Percentiles rank a stretch among this genome's conserved stretches.
Evolutionary conservation across 768 basidiomycete species (phyloP).

Genomic region (Collybia sp.): DNA sequence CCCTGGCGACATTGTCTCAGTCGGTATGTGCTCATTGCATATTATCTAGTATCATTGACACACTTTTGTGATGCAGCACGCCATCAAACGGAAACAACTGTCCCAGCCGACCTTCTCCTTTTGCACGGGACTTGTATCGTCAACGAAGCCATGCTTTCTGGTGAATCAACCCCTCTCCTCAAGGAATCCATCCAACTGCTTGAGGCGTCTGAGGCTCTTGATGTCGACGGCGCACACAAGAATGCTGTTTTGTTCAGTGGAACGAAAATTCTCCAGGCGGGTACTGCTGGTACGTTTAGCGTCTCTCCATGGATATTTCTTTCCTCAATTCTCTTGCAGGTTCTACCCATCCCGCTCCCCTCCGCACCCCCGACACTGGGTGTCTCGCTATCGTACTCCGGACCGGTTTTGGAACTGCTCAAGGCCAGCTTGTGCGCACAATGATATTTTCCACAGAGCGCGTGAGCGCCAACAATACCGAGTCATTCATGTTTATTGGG

Average conservation of each 20-base stretch:
- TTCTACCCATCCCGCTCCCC: constrained; percentile 21
- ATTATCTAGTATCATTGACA: not conserved
- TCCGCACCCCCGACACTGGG: constrained; percentile 84
- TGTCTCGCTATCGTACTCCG: constrained; percentile 90
- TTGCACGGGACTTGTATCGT: constrained; percentile 91
- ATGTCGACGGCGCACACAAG: constrained; percentile 84
- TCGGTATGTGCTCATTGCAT: constrained; percentile 34
- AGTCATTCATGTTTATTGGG: constrained; percentile 96
- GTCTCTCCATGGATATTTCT: not conserved
- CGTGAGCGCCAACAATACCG: constrained; percentile 92
- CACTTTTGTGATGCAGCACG: constrained; percentile 39
- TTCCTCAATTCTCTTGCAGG: constrained; percentile 1
- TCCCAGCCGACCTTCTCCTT: constrained; percentile 93
- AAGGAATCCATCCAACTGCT: constrained; percentile 93
- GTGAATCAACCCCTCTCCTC: constrained; percentile 94
- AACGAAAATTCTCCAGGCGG: constrained; percentile 92
- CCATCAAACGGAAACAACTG: constrained; percentile 73
- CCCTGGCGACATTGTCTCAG: constrained; percentile 88
- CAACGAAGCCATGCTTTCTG: constrained; percentile 98
- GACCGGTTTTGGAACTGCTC: constrained; percentile 96
- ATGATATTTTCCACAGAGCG: constrained; percentile 99
- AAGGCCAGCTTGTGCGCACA: constrained; percentile 94
- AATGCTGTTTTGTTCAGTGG: constrained; percentile 90
- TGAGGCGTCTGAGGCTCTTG: constrained; percentile 68
- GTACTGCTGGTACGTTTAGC: constrained; percentile 38